Conservation (phyloP, 2,329 filamentous ascomycete genomes). For the Talaromyces sp. region DNA sequence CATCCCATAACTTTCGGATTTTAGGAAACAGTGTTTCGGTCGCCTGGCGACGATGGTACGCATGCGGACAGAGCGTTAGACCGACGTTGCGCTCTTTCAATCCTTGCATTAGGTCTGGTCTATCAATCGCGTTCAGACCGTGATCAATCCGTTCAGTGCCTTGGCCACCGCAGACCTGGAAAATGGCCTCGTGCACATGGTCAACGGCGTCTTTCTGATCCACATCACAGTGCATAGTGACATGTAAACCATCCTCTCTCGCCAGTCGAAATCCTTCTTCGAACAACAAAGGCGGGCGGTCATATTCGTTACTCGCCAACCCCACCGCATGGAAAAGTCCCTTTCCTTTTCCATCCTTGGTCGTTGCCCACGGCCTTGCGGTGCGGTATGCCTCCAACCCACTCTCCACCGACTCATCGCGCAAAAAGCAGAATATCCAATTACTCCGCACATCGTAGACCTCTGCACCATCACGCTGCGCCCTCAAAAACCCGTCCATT, state of each 20-base stretch:
- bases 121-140: slow-evolving; percentile 41
- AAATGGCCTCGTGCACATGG: slow-evolving; percentile 41
- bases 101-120: slow-evolving; percentile 31
- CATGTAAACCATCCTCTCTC: slow-evolving; percentile 23
- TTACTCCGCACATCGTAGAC: slow-evolving; percentile 30
- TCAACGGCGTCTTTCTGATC: slow-evolving; percentile 49
- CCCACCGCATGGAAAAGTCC: slow-evolving; percentile 48
- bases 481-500: slow-evolving; percentile 38
- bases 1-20: slow-evolving; percentile 44
- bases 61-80: slow-evolving; percentile 44
- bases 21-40: slow-evolving; percentile 45
- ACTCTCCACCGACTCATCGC: slow-evolving; percentile 40
- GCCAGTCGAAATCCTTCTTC: slow-evolving; percentile 38
- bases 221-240: slow-evolving; percentile 53
- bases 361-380: slow-evolving; percentile 35
- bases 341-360: slow-evolving; percentile 24
- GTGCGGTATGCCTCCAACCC: slow-evolving; percentile 40
- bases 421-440: slow-evolving; percentile 47
- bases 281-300: slow-evolving; percentile 47
- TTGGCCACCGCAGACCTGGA: slow-evolving; percentile 30
- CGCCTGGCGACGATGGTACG: slow-evolving; percentile 40
- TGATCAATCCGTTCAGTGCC: slow-evolving; percentile 42
- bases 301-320: slow-evolving; percentile 48
- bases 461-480: slow-evolving; percentile 29
- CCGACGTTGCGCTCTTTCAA: slow-evolving; percentile 35